Percentiles rank a stretch among this genome's conserved stretches.
Conservation (phyloP, 768 basidiomycete species). For the Suillus tomentosus region DNA sequence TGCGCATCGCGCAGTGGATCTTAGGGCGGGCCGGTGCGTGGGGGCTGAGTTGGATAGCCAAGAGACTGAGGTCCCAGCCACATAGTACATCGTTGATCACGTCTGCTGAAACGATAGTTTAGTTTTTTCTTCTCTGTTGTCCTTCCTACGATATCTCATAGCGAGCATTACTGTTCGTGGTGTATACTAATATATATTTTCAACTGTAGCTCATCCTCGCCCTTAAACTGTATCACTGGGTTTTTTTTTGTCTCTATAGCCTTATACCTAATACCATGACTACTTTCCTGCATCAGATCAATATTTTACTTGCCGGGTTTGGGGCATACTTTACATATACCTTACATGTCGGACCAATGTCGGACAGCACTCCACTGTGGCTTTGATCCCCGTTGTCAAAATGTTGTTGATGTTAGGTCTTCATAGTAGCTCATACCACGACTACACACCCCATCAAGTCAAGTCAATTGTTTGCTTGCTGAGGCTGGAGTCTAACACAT, state of each 20-base stretch:
- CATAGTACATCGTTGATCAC: background rate
- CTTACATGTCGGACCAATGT: background rate
- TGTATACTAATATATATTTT: background rate
- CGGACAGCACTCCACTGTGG: background rate
- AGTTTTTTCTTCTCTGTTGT: background rate
- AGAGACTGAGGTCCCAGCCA: background rate
- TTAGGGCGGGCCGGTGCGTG: slow-evolving; percentile 59
- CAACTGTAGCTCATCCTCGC: background rate
- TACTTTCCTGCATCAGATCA: background rate
- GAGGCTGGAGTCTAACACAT: background rate
- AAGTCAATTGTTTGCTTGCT: background rate
- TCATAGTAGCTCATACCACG: background rate
- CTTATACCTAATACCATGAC: slow-evolving; percentile 1
- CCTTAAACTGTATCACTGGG: background rate
- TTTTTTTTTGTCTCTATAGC: slow-evolving; percentile 3
- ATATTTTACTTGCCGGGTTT: background rate
- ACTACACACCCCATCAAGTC: background rate
- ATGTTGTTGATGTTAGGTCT: background rate
- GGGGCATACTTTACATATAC: background rate
- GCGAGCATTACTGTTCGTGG: background rate
- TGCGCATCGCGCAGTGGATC: slow-evolving; percentile 69
- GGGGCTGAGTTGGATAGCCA: slow-evolving; percentile 46
- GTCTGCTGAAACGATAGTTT: background rate
- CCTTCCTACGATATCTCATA: background rate
- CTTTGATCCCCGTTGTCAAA: background rate